These are phyloP conservation scores for Candida odintsovae DNA, from an alignment of 805 yeast species.

Conservation along the genomic window DNA sequence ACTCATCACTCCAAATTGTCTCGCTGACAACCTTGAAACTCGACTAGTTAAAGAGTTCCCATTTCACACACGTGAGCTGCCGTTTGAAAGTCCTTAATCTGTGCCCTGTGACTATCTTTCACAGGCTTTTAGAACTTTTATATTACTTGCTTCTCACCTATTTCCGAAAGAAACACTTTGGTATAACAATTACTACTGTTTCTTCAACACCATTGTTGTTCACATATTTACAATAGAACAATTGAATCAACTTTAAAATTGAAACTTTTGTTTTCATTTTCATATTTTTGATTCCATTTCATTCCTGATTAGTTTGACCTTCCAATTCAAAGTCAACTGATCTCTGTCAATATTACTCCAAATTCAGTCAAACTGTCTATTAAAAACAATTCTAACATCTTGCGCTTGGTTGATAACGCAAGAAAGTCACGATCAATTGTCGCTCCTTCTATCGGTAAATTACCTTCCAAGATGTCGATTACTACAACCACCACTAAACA, in stretches of 20 bases:
- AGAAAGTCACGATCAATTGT: conserved; percentile 13
- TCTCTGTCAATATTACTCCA: background rate
- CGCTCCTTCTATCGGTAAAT: background rate
- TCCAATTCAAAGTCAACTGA: background rate
- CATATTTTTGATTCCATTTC: too few relatives aligned
- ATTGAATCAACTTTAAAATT: background rate
- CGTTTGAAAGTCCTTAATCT: conserved; percentile 31
- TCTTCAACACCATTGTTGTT: too few relatives aligned
- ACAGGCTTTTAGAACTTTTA: conserved; percentile 5
- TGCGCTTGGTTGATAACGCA: conserved; percentile 22
- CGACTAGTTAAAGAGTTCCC: background rate
- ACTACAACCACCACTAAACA: conserved; percentile 9
- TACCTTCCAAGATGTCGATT: conserved; percentile 13
- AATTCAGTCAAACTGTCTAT: conserved; percentile 14
- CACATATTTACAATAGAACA: background rate
- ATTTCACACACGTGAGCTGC: conserved; percentile 42
- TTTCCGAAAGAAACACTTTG: background rate
- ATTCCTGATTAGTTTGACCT: background rate
- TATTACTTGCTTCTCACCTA: background rate
- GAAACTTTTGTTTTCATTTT: too few relatives aligned
- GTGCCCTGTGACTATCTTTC: conserved; percentile 8
- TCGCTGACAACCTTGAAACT: background rate
- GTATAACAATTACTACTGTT: too few relatives aligned
- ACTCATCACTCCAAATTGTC: background rate
- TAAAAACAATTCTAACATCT: conserved; percentile 11